phyloP scores from a whole-genome alignment of 106 monocot species.

The Narthecium ossifragum region DNA sequence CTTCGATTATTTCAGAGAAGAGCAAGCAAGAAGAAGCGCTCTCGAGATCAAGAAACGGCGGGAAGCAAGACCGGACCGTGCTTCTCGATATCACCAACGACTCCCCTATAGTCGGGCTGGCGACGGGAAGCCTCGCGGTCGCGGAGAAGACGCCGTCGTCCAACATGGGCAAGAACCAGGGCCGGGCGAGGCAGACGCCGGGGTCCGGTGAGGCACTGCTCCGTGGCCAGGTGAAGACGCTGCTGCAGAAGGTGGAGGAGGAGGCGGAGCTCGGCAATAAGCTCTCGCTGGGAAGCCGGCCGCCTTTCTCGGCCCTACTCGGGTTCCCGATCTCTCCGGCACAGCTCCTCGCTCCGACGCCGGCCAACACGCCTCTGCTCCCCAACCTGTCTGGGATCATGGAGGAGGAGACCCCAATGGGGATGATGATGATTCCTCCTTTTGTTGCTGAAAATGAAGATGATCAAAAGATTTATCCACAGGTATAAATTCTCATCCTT shows the following conservation, averaged over 20 bases:
- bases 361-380: constrained; percentile 65
- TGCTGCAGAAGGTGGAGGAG: constrained; percentile 84
- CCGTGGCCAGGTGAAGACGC: constrained; percentile 76
- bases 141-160: constrained; percentile 41
- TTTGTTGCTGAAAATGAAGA: neutral
- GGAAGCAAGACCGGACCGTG: neutral
- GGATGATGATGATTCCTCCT: neutral
- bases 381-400: neutral
- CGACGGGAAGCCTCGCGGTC: no score
- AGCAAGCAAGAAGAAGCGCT: constrained; percentile 27
- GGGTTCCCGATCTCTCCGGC: constrained; percentile 6
- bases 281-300: constrained; percentile 6
- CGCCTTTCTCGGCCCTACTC: constrained; percentile 24
- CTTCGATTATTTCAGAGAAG: constrained; percentile 27
- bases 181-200: constrained; percentile 30
- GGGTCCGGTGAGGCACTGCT: constrained; percentile 91
- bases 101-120: constrained; percentile 83
- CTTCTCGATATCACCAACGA: constrained; percentile 95
- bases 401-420: constrained; percentile 3
- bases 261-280: constrained; percentile 40
- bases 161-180: constrained; percentile 17
- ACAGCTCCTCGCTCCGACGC: constrained; percentile 77
- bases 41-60: constrained; percentile 24
- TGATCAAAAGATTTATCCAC: neutral
- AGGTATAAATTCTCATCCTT: constrained; percentile 2